Evolutionary conservation across 129 eudicot genomes (phyloP), one percentile per base, ranked within the genome.

Genomic region (Ambrosia artemisiifolia): DNA sequence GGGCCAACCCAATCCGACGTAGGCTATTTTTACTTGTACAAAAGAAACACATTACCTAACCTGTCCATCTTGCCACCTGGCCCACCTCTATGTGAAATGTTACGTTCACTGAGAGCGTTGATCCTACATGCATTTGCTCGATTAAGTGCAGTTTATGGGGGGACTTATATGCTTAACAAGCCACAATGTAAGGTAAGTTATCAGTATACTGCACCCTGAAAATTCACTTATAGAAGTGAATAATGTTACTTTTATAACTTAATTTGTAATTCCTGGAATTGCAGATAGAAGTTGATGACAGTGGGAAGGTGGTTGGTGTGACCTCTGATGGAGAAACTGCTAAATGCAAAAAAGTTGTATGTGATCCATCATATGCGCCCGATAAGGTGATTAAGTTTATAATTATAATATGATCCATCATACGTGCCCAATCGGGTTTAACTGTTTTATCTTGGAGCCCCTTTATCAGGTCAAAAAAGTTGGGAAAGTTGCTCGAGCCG

Each of bases 131-230:
- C 91, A 64, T 92, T 92, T 84, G 98, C 96, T 59, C 95, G 98
- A 75, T 83, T 92, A 40, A 92, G 98, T 81, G 98, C 98, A n/a
- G 96, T 92, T 70, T 92, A 92, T 84, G 98, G 98, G 70, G 98
- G 98, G 49, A 92, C 98, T 64, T 92, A 92, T 82, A 92, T 92
- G 96, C 95, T 92, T 74, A 87, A 87, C 90, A 92, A 92, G 87
- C 92, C 98, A 65, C 73, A 89, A 50, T 92, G 96, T 62, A 81
- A 87, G 95, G 98, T 92, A 85, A 46, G 30, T 32, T 59, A 68
- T 53, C 67, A 65, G 6, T 5, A 19, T 35, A 53, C 17, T 35
- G 18, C 63, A 71, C 32, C 54, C 59, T 30, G 67, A 54, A 19
- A 30, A 32, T 49, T 50, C 43, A 57, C 51, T 42, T 35, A 32